Evolutionary conservation across 352 stramenopile species (phyloP).

Genomic region (Phytopythium vexans): DNA sequence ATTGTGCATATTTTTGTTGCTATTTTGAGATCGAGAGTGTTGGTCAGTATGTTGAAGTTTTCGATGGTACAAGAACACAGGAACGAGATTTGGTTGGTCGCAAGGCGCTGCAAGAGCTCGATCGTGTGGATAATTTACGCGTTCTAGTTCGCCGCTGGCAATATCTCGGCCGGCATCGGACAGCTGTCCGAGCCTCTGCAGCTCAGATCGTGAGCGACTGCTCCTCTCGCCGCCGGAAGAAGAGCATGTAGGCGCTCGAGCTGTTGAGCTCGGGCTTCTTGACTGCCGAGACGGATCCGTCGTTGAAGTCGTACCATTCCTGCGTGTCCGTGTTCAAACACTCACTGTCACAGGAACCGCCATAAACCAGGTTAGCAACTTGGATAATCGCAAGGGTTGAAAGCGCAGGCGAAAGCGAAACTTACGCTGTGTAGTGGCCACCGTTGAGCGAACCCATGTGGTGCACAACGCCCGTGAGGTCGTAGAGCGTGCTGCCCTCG

Average conservation of each 20-base stretch:
- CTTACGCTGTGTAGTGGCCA: slow-evolving; percentile 82
- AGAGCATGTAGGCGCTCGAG: slow-evolving; percentile 77
- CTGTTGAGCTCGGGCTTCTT: slow-evolving; percentile 64
- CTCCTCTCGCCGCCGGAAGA: slow-evolving; percentile 60
- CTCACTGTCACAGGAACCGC: slow-evolving; percentile 24
- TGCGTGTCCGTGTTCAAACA: slow-evolving; percentile 64
- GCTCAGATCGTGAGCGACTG: slow-evolving; percentile 60
- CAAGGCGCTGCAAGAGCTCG: too few species aligned
- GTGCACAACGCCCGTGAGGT: slow-evolving; percentile 75
- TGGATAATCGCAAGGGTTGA: too few species aligned
- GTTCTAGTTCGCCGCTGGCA: too few species aligned
- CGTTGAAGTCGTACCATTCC: slow-evolving; percentile 84
- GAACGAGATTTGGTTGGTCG: too few species aligned
- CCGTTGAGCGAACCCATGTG: slow-evolving; percentile 76
- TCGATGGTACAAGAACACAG: too few species aligned
- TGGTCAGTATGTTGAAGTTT: too few species aligned
- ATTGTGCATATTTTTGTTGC: too few species aligned
- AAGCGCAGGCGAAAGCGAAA: not conserved
- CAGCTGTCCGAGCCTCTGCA: not conserved
- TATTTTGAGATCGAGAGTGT: too few species aligned
- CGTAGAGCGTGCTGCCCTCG: slow-evolving; percentile 68
- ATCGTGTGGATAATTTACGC: too few species aligned
- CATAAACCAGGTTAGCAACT: not conserved
- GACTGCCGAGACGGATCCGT: slow-evolving; percentile 57
- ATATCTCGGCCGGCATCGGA: too few species aligned